Evolutionary conservation across 1,284 basidiomycete genomes (phyloP).

Genomic region (Boletus hoseneyae): DNA sequence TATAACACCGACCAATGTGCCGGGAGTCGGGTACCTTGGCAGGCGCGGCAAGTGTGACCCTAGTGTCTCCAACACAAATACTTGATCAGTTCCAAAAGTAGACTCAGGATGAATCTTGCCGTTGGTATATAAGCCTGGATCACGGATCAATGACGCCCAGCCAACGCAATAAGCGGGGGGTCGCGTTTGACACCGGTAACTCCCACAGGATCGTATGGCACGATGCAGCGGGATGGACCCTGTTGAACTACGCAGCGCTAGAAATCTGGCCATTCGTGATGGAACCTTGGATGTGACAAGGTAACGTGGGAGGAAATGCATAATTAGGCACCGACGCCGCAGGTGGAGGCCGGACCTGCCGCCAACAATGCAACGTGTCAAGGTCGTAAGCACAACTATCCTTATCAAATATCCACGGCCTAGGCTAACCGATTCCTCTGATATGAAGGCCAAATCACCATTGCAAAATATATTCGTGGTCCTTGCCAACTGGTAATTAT

Average conservation of each 20-base stretch:
- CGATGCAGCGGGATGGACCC: neutral
- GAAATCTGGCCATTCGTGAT: neutral
- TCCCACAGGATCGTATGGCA: neutral
- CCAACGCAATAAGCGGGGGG: neutral
- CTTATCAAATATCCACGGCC: neutral
- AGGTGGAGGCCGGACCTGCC: neutral
- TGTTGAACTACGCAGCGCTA: neutral
- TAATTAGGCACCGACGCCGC: neutral
- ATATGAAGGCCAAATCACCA: neutral
- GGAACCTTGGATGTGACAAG: neutral
- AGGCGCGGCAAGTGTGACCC: neutral
- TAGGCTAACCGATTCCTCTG: neutral
- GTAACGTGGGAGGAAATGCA: neutral
- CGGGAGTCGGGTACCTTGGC: neutral
- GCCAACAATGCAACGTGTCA: neutral
- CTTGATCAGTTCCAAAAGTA: neutral
- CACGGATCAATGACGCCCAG: neutral
- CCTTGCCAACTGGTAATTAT: constrained; percentile 1
- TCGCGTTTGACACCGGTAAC: neutral
- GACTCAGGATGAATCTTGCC: too few relatives aligned
- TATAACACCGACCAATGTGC: neutral
- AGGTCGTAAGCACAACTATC: neutral
- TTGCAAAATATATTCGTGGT: neutral
- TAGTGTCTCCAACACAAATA: neutral
- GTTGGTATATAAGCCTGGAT: neutral